Base-by-base conservation (phyloP, 495 filamentous ascomycete species). In the Barbatosphaeria neglecta region DNA sequence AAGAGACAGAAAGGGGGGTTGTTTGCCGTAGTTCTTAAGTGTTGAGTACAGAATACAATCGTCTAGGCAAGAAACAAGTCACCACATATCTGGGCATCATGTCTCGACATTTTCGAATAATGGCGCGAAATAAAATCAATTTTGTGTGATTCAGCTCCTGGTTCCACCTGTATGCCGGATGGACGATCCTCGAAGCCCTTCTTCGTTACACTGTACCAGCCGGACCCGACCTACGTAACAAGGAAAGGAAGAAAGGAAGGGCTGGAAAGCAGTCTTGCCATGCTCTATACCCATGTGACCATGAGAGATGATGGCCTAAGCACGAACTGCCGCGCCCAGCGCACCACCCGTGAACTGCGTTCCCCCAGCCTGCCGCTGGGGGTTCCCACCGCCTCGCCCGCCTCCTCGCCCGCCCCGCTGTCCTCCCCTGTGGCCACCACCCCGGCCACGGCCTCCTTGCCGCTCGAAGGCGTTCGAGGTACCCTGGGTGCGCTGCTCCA, bases 401-500 rank as follows among this genome's bases (percentile, higher is more conserved):
- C 86, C 85, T 47, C 85, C 81, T 49, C 88, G 73, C 27, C 82
- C 82, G 22, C 78, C 75, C 45, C 86, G 74, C 22, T 72, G 67
- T 25, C 81, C 79, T 18, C 81, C 81, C 22, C 82, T 72, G 28
- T 80, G 73, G 47, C 87, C 81, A 49, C 87, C 86, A 44, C 86
- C 77, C 59, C 78, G 79, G 53, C 84, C 81, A 51, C 80, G 74
- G 52, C 83, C 86, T 49, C 84, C 84, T 66, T 89, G 82, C 60
- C 88, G 70, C 73, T 93, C 88, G 65, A 95, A 95, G 44, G 90
- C 90, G 58, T 94, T 94, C 39, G 90, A 81, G 53, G 87, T 92
- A 46, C 92, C 92, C 64, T 94, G 87, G 45, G 92, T 99, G 60
- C 90, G 80, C 66, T 94, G 87, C 76, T 99, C 92, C 50, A 97